These are phyloP conservation scores for Penicillium corylophilum DNA, from an alignment of 2,329 filamentous ascomycete species.

Conservation along the genomic window DNA sequence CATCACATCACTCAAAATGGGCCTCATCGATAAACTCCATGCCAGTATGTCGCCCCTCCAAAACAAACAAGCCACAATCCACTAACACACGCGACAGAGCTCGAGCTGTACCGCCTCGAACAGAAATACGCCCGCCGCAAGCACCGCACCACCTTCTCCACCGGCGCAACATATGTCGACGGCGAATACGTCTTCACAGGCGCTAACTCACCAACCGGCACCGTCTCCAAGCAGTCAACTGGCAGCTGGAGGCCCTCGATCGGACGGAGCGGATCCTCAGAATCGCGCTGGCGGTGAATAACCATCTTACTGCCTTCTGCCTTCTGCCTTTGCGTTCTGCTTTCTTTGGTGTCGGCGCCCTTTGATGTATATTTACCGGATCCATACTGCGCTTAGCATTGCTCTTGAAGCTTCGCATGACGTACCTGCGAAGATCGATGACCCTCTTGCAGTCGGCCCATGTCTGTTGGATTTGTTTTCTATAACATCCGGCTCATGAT, in stretches of 20 bases:
- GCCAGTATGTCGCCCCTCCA: conserved; percentile 43
- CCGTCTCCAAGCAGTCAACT: conserved; percentile 41
- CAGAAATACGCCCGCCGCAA: conserved; percentile 91
- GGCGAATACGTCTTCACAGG: conserved; percentile 83
- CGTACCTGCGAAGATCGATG: conserved; percentile 21
- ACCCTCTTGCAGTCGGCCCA: conserved; percentile 2
- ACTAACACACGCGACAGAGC: conserved; percentile 59
- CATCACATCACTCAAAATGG: conserved; percentile 40
- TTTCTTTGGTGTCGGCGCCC: conserved; percentile 6
- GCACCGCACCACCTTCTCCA: conserved; percentile 84
- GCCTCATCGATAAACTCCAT: conserved; percentile 52
- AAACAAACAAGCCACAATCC: conserved; percentile 50
- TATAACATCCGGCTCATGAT: background rate
- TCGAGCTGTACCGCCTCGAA: conserved; percentile 93
- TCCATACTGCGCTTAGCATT: conserved; percentile 5
- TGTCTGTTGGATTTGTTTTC: background rate
- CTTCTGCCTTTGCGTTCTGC: conserved; percentile 12
- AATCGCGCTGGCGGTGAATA: conserved; percentile 30
- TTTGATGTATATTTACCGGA: conserved; percentile 1
- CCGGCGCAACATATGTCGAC: conserved; percentile 87
- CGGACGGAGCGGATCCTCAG: conserved; percentile 27
- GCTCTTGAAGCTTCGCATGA: conserved; percentile 21
- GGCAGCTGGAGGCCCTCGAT: conserved; percentile 34
- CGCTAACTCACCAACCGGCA: conserved; percentile 36
- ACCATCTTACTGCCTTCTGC: background rate